Evolutionary conservation across 2,329 filamentous ascomycete species (phyloP).

Genomic region (Neofusicoccum laricinum): DNA sequence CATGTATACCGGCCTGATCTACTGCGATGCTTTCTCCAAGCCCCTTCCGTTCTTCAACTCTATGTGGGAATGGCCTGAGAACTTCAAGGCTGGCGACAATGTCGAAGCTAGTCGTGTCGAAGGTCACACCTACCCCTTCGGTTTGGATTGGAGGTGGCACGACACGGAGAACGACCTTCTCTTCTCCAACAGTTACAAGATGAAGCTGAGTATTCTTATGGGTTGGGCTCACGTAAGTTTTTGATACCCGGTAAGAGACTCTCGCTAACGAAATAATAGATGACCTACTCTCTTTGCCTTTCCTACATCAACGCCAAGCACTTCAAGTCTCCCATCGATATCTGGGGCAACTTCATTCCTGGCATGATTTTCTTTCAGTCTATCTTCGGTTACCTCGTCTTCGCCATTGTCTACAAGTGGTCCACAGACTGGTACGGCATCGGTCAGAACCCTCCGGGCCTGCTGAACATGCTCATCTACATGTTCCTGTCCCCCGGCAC

Average conservation of each 20-base stretch:
- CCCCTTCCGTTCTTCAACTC: constrained; percentile 85
- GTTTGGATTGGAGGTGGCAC: constrained; percentile 95
- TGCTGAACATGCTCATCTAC: constrained; percentile 99
- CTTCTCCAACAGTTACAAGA: constrained; percentile 99
- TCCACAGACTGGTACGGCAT: constrained; percentile 76
- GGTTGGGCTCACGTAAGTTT: constrained; percentile 78
- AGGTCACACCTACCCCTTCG: constrained; percentile 89
- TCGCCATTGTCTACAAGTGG: constrained; percentile 98
- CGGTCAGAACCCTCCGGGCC: constrained; percentile 70
- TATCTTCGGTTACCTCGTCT: constrained; percentile 93
- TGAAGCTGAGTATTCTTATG: constrained; percentile 98
- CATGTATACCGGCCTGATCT: constrained; percentile 93
- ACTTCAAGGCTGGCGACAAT: constrained; percentile 63
- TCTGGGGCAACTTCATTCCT: constrained; percentile 95
- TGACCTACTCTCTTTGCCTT: constrained; percentile 96
- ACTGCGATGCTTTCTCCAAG: constrained; percentile 96
- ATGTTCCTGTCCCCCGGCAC: constrained; percentile 93
- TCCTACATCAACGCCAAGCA: constrained; percentile 90
- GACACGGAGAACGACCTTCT: constrained; percentile 91
- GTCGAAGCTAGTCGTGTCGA: constrained; percentile 64
- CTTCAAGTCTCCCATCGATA: constrained; percentile 92
- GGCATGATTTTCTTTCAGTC: constrained; percentile 99
- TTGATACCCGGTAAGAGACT: background rate
- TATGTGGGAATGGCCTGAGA: constrained; percentile 79
- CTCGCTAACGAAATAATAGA: constrained; percentile 42